Percentiles rank a stretch among this genome's conserved stretches.
Evolutionary conservation across 805 yeast species (phyloP).

Genomic region (Saccharomycopsis capsularis): DNA sequence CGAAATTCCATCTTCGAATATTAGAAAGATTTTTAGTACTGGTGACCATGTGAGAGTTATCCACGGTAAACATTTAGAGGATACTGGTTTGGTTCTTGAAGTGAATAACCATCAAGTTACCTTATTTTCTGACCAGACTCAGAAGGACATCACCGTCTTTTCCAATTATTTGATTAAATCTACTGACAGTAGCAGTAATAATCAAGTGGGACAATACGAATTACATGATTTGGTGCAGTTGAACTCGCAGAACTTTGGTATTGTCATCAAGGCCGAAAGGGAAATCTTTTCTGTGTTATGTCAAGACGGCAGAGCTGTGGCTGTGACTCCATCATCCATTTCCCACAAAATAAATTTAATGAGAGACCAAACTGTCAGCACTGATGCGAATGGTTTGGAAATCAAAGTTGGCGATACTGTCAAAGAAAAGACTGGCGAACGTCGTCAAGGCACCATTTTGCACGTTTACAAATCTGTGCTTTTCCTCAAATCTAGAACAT

Average conservation of each 20-base stretch:
- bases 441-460: slow-evolving; percentile 79
- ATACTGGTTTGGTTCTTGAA: slow-evolving; percentile 88
- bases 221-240: slow-evolving; percentile 85
- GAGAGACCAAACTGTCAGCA: slow-evolving; percentile 72
- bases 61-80: slow-evolving; percentile 87
- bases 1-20: slow-evolving; percentile 73
- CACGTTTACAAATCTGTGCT: slow-evolving; percentile 78
- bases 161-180: slow-evolving; percentile 88
- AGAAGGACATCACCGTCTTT: slow-evolving; percentile 84
- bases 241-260: slow-evolving; percentile 80
- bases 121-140: slow-evolving; percentile 80
- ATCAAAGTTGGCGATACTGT: slow-evolving; percentile 88
- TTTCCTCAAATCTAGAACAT: slow-evolving; percentile 73
- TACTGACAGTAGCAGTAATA: slow-evolving; percentile 75
- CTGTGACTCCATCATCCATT: slow-evolving; percentile 75
- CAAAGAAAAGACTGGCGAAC: slow-evolving; percentile 75
- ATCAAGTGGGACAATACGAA: slow-evolving; percentile 69
- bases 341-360: slow-evolving; percentile 63
- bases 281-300: slow-evolving; percentile 75
- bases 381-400: slow-evolving; percentile 80
- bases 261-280: slow-evolving; percentile 83
- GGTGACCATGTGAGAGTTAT: slow-evolving; percentile 95
- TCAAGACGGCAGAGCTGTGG: slow-evolving; percentile 69
- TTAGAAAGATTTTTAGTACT: slow-evolving; percentile 77
- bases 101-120: slow-evolving; percentile 82